phyloP scores from a whole-genome alignment of 2,329 filamentous ascomycete species.

The Ophiostoma quercus region DNA sequence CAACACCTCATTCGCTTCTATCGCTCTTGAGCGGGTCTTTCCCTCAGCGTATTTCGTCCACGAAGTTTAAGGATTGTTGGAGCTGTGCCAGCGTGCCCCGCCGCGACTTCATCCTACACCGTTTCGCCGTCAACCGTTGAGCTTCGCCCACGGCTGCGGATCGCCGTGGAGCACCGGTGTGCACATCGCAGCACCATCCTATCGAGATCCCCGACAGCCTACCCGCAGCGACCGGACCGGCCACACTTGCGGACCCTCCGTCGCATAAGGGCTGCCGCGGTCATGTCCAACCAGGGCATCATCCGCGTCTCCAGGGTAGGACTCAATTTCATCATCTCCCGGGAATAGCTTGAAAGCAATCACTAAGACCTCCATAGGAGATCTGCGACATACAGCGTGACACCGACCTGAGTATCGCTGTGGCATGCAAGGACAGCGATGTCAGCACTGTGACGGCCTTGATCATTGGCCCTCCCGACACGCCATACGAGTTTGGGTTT shows the following conservation, averaged over 20 bases:
- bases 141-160: background rate
- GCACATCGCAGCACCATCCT: background rate
- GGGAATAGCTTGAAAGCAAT: background rate
- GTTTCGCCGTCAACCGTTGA: background rate
- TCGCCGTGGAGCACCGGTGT: background rate
- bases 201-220: background rate
- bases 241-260: conserved; percentile 12
- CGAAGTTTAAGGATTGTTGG: background rate
- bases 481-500: conserved; percentile 95
- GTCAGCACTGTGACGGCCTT: conserved; percentile 82
- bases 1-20: background rate
- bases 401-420: conserved; percentile 79
- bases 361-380: conserved; percentile 51
- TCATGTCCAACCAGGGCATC: conserved; percentile 10
- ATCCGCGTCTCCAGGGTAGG: conserved; percentile 21
- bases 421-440: conserved; percentile 81
- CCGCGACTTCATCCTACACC: background rate
- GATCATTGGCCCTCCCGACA: conserved; percentile 88
- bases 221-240: background rate
- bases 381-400: conserved; percentile 78
- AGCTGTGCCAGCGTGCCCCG: background rate
- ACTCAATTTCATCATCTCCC: conserved; percentile 5
- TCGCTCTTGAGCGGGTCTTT: background rate
- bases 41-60: background rate
- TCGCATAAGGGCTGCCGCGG: background rate